A percentile compares a stretch with the other conserved stretches of the same genome.
Conservation (phyloP, 192 early-diverging fungal species). For the Linderina pennispora region DNA sequence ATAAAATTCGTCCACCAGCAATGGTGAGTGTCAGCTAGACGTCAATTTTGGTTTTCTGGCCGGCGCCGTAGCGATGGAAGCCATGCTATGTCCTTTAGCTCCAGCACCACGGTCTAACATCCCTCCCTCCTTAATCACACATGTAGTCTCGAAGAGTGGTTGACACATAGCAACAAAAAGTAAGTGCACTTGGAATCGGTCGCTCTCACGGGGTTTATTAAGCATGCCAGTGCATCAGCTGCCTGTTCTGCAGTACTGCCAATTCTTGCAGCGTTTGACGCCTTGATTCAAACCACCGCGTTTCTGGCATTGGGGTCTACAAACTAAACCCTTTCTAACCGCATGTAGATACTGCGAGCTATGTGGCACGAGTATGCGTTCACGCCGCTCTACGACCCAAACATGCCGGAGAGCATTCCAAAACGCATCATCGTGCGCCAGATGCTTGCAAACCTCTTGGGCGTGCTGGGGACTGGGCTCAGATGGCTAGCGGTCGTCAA, state of each 20-base stretch:
- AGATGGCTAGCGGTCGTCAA: slow-evolving; percentile 58
- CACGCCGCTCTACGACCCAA: slow-evolving; percentile 67
- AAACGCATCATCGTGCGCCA: slow-evolving; percentile 50
- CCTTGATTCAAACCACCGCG: too few relatives aligned
- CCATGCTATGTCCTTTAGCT: too few relatives aligned
- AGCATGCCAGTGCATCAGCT: too few relatives aligned
- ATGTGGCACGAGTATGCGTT: slow-evolving; percentile 81
- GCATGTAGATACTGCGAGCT: slow-evolving; percentile 74
- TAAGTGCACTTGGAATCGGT: too few relatives aligned
- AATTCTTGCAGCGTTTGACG: too few relatives aligned
- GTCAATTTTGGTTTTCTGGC: slow-evolving; percentile 5
- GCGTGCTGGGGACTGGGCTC: slow-evolving; percentile 34
- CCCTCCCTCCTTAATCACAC: too few relatives aligned
- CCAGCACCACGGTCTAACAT: too few relatives aligned
- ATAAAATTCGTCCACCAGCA: slow-evolving; percentile 94
- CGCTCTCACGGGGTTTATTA: too few relatives aligned
- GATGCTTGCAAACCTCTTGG: slow-evolving; percentile 43
- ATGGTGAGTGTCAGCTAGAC: too few relatives aligned
- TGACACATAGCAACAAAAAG: slow-evolving; percentile 73
- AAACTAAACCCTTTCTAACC: slow-evolving; percentile 12
- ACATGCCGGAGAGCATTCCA: slow-evolving; percentile 68
- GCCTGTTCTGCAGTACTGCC: too few relatives aligned
- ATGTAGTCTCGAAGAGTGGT: slow-evolving; percentile 81
- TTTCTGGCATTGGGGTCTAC: slow-evolving; percentile 30
- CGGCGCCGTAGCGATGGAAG: too few relatives aligned